Conservation (phyloP, 106 monocot genomes). For the Amphibolis antarctica region DNA sequence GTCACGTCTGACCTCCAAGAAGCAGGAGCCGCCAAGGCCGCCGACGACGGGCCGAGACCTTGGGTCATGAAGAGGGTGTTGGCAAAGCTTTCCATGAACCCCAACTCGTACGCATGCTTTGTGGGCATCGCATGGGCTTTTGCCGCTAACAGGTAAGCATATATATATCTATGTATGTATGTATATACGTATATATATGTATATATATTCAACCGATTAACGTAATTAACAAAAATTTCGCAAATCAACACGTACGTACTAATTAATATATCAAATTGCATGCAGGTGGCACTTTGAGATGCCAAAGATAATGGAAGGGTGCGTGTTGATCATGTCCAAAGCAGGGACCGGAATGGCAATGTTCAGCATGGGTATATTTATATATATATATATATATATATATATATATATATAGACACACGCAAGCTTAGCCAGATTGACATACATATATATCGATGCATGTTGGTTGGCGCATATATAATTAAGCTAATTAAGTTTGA, state of each 20-base stretch:
- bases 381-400: no score
- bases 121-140: conserved; percentile 51
- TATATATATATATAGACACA: no score
- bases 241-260: not conserved
- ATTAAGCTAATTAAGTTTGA: not conserved
- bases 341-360: conserved; percentile 69
- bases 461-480: no score
- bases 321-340: conserved; percentile 56
- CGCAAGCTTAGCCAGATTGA: not conserved
- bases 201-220: no score
- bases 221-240: no score
- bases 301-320: conserved; percentile 54
- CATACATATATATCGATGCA: no score
- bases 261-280: not conserved
- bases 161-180: no score
- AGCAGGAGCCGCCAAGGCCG: no score
- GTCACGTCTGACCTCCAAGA: no score
- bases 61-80: conserved; percentile 42
- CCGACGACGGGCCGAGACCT: not conserved
- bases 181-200: no score
- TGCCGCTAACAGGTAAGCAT: conserved; percentile 41
- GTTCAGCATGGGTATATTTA: conserved; percentile 88
- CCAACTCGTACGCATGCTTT: conserved; percentile 55
- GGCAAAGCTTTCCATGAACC: conserved; percentile 57
- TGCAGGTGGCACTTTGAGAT: conserved; percentile 57